phyloP scores from a whole-genome alignment of 2,329 filamentous ascomycete genomes.

The Clonostachys rhizophaga region DNA sequence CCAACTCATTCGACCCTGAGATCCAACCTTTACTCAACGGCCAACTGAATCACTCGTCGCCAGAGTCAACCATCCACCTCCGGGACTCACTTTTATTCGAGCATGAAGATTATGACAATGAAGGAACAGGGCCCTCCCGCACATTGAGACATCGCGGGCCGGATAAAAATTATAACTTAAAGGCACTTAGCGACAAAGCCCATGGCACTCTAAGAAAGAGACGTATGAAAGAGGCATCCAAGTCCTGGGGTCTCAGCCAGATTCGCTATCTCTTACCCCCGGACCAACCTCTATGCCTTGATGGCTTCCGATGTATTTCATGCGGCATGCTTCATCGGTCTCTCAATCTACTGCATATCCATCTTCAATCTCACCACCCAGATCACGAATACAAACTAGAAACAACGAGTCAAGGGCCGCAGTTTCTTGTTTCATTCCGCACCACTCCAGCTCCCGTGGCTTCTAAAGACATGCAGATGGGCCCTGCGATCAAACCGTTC shows the following conservation, averaged over 20 bases:
- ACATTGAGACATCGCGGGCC: constrained; percentile 41
- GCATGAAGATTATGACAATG: constrained; percentile 37
- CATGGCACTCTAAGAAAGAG: constrained; percentile 46
- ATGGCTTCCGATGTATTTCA: constrained; percentile 43
- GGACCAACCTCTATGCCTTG: constrained; percentile 38
- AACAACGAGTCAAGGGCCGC: constrained; percentile 25
- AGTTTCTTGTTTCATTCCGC: constrained; percentile 30
- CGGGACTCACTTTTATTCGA: constrained; percentile 19
- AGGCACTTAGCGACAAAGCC: constrained; percentile 52
- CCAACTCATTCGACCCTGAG: constrained; percentile 27
- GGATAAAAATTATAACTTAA: constrained; percentile 54
- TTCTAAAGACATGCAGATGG: constrained; percentile 34
- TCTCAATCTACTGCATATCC: constrained; percentile 40
- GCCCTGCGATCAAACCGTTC: constrained; percentile 34
- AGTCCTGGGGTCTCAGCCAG: constrained; percentile 26
- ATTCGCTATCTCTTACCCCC: constrained; percentile 40
- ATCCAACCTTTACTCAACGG: too few species aligned
- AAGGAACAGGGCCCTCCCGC: constrained; percentile 46
- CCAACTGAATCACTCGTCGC: too few species aligned
- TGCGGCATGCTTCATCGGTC: constrained; percentile 43
- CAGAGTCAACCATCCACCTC: too few species aligned
- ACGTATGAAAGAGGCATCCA: constrained; percentile 15
- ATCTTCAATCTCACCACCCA: constrained; percentile 39
- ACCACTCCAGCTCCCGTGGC: constrained; percentile 17
- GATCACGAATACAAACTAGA: constrained; percentile 37